These are phyloP conservation scores for Lecanicillium sp. DNA, from an alignment of 2,329 filamentous ascomycete species.

Conservation along the genomic window DNA sequence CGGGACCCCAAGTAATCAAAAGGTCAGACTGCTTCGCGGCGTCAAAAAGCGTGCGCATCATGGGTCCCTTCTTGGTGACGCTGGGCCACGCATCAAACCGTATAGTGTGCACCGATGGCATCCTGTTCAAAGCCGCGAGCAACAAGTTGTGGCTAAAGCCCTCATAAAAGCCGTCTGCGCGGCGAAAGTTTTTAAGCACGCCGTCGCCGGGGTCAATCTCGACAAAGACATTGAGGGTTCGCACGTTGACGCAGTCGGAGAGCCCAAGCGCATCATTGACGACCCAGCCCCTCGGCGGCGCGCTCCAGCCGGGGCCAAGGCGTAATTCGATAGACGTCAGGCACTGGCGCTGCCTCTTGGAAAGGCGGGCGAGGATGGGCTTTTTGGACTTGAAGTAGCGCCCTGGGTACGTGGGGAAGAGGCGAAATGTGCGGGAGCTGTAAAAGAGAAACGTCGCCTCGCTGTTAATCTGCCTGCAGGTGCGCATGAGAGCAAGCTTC, in stretches of 20 bases:
- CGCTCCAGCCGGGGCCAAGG: slow-evolving; percentile 64
- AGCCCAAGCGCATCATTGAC: slow-evolving; percentile 58
- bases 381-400: slow-evolving; percentile 66
- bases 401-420: slow-evolving; percentile 58
- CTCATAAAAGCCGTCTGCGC: slow-evolving; percentile 61
- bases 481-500: slow-evolving; percentile 51
- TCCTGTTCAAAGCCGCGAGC: slow-evolving; percentile 42
- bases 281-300: slow-evolving; percentile 62
- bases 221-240: slow-evolving; percentile 57
- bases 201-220: slow-evolving; percentile 63
- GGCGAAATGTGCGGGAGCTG: slow-evolving; percentile 49
- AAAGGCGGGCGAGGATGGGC: slow-evolving; percentile 60
- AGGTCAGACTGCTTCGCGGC: slow-evolving; percentile 39
- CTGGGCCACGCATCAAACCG: slow-evolving; percentile 63
- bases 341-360: slow-evolving; percentile 47
- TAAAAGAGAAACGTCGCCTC: slow-evolving; percentile 63
- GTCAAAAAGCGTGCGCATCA: slow-evolving; percentile 54
- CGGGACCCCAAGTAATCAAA: slow-evolving; percentile 57
- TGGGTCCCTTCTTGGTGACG: slow-evolving; percentile 55
- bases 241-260: slow-evolving; percentile 49
- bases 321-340: slow-evolving; percentile 61
- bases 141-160: slow-evolving; percentile 53
- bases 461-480: slow-evolving; percentile 49
- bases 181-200: slow-evolving; percentile 59
- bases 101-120: slow-evolving; percentile 48